These are phyloP conservation scores for Monascus purpureus DNA, from an alignment of 495 filamentous ascomycete species.

Conservation along the genomic window DNA sequence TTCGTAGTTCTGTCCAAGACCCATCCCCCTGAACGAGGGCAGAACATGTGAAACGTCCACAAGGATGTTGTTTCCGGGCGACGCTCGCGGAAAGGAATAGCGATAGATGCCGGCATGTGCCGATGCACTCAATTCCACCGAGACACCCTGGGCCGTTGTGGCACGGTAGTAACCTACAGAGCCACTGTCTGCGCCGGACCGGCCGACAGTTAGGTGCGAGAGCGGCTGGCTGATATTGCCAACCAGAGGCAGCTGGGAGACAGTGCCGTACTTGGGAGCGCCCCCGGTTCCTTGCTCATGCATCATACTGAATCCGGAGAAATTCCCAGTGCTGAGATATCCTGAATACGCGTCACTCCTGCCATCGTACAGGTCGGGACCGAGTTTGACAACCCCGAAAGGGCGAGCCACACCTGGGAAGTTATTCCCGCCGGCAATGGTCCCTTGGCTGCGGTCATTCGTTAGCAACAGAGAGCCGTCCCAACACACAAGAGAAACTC, in stretches of 20 bases:
- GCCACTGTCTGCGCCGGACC: conserved; percentile 36
- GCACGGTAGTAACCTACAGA: conserved; percentile 54
- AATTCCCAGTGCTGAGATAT: conserved; percentile 41
- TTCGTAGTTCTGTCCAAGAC: conserved; percentile 50
- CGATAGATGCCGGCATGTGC: conserved; percentile 49
- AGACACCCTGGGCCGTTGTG: conserved; percentile 35
- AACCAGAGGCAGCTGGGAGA: conserved; percentile 49
- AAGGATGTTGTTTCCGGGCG: conserved; percentile 31
- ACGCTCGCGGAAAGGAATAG: conserved; percentile 40
- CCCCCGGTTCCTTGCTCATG: conserved; percentile 66
- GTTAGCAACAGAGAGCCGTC: no score
- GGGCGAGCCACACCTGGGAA: conserved; percentile 54
- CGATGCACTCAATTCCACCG: conserved; percentile 45
- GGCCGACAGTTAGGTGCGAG: conserved; percentile 36
- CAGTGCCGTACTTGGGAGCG: conserved; percentile 58
- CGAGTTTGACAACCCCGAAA: conserved; percentile 59
- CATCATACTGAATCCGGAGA: conserved; percentile 60
- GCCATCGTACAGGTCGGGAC: conserved; percentile 39
- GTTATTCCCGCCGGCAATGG: conserved; percentile 46
- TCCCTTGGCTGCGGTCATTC: conserved; percentile 13
- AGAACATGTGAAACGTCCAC: conserved; percentile 64
- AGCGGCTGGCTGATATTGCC: conserved; percentile 42
- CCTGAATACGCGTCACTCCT: conserved; percentile 54
- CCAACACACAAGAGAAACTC: no score
- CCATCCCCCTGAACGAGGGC: conserved; percentile 43